A percentile compares a stretch with the other conserved stretches of the same genome.
These are phyloP conservation scores for Penicillium desertorum DNA, from an alignment of 495 filamentous ascomycete species.

Conservation along the genomic window DNA sequence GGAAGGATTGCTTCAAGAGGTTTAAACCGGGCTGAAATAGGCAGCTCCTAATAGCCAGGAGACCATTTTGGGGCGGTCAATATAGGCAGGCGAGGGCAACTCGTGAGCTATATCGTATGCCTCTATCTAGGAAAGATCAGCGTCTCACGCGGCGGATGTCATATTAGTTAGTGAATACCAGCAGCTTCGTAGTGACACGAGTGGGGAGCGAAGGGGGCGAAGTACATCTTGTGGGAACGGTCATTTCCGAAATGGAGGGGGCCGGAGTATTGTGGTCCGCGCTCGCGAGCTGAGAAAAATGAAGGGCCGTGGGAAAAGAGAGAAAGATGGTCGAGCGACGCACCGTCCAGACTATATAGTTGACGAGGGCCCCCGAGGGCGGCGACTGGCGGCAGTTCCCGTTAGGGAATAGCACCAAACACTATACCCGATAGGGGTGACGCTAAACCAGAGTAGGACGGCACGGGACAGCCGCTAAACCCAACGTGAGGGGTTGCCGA, in stretches of 20 bases:
- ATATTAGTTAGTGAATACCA: background rate
- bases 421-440: constrained; percentile 1
- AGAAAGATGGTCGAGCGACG: constrained; percentile 1
- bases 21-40: background rate
- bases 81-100: background rate
- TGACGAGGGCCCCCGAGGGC: background rate
- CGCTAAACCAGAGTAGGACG: background rate
- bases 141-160: background rate
- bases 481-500: constrained; percentile 6
- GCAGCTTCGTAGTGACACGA: background rate
- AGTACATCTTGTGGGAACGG: background rate
- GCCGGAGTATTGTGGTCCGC: background rate
- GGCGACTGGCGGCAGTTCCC: constrained; percentile 1
- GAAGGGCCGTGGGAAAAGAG: background rate
- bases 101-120: background rate
- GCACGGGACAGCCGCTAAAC: background rate
- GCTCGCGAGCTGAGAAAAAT: background rate
- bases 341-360: constrained; percentile 6
- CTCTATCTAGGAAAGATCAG: background rate
- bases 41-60: background rate
- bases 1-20: no score
- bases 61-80: background rate
- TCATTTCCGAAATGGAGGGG: background rate
- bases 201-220: constrained; percentile 2
- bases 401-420: constrained; percentile 1